phyloP scores from a whole-genome alignment of 352 stramenopile genomes.

The Phytophthora fragariaefolia region DNA sequence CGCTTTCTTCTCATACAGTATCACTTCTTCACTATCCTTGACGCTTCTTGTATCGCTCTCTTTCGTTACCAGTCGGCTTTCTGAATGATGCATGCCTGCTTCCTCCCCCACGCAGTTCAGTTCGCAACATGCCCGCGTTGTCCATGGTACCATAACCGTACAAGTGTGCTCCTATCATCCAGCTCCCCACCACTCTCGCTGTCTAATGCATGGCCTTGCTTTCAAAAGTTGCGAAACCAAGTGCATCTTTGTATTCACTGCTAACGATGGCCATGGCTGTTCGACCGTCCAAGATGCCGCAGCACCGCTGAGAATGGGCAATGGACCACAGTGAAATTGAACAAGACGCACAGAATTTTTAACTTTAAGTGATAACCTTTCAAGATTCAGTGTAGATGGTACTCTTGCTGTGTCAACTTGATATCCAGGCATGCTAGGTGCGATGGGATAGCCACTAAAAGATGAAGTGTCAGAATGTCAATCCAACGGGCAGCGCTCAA shows the following conservation, averaged over 20 bases:
- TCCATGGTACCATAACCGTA: neutral
- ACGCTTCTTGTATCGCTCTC: too few species aligned
- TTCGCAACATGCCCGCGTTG: neutral
- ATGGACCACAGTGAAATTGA: neutral
- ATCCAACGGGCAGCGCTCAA: neutral
- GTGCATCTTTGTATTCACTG: neutral
- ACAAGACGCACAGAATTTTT: too few species aligned
- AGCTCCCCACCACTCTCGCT: neutral
- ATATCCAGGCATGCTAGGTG: conserved; percentile 2
- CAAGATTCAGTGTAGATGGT: too few species aligned
- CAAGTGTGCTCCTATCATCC: neutral
- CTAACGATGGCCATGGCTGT: neutral
- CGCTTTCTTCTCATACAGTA: too few species aligned
- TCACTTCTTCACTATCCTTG: too few species aligned
- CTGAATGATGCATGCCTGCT: neutral
- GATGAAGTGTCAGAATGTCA: neutral
- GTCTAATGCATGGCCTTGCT: neutral
- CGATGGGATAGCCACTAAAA: neutral
- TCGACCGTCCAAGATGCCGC: neutral
- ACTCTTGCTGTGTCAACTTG: neutral
- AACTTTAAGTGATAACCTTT: too few species aligned
- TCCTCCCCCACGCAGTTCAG: neutral
- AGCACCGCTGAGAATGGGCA: conserved; percentile 1
- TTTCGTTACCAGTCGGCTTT: too few species aligned
- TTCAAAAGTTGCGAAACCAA: neutral